Base-by-base conservation (phyloP, 352 stramenopile genomes). In the Globisporangium heterothallicum region DNA sequence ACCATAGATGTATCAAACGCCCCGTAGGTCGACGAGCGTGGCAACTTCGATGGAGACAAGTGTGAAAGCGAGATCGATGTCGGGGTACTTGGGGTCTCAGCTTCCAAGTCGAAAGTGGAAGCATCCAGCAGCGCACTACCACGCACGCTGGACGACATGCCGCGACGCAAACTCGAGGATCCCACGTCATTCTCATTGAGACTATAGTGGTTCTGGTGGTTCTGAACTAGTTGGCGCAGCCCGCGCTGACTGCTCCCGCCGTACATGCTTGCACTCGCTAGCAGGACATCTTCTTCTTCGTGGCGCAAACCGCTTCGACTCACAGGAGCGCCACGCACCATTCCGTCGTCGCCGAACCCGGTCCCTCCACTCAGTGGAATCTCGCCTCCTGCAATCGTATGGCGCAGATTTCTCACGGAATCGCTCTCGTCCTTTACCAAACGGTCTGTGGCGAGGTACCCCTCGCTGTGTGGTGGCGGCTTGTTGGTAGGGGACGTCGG, bases 191-290 rank as follows among this genome's bases (percentile, higher is more conserved):
- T 78, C 48, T 84, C 77, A 42, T 63, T 61, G 30, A 80, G 64
- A 13, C 68, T 66, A 25, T 81, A 76, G 38, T 88, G 77, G 43
- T 83, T 79, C 49, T 85, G 71, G 54, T 89, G 76, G 56, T 89
- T 89, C 46, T 87, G 76, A 34, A 83, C 74, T 21, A 89, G 66
- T 47, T 89, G 78, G 10, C 74, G 78, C 47, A 89, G 58, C 4
- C 78, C 79, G 41, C 78, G 75, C 59, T 89, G 76, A 47, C 59
- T 87, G 36, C 70, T 79, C 40, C 55, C 70, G 14, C 78, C 78
- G 34, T 80, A 89, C 78, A 89, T 89, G 16, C 64, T 71, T 1
- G 78, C 78, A 38, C 75, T 89, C 13, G 75, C 78, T 5, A 89
- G 68, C 36, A 89, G 51, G n/a, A 77, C 75, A 45, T 89, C 78